A percentile compares a stretch with the other conserved stretches of the same genome.
phyloP scores from a whole-genome alignment of 1,284 basidiomycete genomes.

The Gymnopus androsaceus region DNA sequence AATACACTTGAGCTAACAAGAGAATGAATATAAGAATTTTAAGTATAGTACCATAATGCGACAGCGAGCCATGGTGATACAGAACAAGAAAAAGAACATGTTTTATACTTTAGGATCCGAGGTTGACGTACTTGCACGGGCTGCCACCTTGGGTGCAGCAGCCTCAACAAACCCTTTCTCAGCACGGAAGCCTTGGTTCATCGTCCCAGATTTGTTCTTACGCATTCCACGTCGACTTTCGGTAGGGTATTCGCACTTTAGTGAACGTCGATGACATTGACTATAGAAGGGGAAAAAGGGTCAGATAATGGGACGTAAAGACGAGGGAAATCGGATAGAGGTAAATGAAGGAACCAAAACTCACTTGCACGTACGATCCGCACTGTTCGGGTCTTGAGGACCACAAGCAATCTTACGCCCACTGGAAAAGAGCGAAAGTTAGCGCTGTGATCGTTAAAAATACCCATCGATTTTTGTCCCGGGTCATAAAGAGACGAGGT shows the following conservation, averaged over 20 bases:
- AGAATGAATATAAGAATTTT: conserved; percentile 1
- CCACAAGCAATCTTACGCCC: conserved; percentile 33
- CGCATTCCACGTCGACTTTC: conserved; percentile 25
- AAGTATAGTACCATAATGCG: conserved; percentile 6
- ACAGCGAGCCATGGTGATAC: no score
- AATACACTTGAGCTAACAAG: neutral
- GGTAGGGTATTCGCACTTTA: conserved; percentile 23
- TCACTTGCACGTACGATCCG: conserved; percentile 31
- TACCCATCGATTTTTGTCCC: conserved; percentile 1
- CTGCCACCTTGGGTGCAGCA: neutral
- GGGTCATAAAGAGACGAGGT: neutral
- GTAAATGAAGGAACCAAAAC: conserved; percentile 15
- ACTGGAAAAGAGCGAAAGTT: conserved; percentile 2
- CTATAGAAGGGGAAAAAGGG: conserved; percentile 4
- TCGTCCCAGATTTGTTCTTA: conserved; percentile 16
- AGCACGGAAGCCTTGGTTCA: conserved; percentile 1
- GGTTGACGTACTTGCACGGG: neutral
- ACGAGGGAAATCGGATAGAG: neutral
- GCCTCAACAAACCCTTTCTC: neutral
- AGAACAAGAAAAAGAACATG: conserved; percentile 2
- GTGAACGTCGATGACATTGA: conserved; percentile 22
- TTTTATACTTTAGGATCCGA: neutral
- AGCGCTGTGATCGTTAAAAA: neutral
- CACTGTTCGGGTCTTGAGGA: conserved; percentile 22
- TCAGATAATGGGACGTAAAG: neutral